Conservation (phyloP, 169 alveolate species). For the Eimeria sp. region DNA sequence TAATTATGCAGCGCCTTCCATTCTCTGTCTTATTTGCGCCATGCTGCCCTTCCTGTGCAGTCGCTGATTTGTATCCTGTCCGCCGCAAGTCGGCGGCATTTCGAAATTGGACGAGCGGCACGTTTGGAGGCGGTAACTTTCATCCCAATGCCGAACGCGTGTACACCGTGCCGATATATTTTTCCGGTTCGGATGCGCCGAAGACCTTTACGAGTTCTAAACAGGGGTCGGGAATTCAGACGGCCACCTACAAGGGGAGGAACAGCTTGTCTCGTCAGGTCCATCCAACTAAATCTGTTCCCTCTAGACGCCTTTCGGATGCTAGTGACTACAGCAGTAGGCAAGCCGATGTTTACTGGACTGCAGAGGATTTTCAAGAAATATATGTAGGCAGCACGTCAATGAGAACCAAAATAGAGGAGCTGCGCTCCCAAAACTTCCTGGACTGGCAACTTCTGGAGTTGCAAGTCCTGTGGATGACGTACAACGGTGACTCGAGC, state of each 20-base stretch:
- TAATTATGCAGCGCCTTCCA: neutral
- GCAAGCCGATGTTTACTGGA: slow-evolving; percentile 38
- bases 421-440: slow-evolving; percentile 27
- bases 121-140: slow-evolving; percentile 37
- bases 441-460: slow-evolving; percentile 55
- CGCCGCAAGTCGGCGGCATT: slow-evolving; percentile 37
- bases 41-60: neutral
- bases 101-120: slow-evolving; percentile 33
- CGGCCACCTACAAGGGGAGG: neutral
- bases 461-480: slow-evolving; percentile 62
- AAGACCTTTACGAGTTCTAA: neutral
- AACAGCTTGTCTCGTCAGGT: neutral
- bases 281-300: neutral
- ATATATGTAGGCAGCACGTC: slow-evolving; percentile 52
- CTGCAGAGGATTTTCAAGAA: slow-evolving; percentile 60
- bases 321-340: neutral
- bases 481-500: slow-evolving; percentile 78
- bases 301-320: neutral
- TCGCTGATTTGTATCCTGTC: slow-evolving; percentile 39
- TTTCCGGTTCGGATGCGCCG: slow-evolving; percentile 32
- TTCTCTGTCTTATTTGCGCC: neutral
- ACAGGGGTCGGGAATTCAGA: neutral
- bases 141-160: slow-evolving; percentile 40
- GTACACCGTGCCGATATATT: slow-evolving; percentile 63
- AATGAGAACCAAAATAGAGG: slow-evolving; percentile 23